A percentile compares a stretch with the other conserved stretches of the same genome.
Evolutionary conservation across 2,329 filamentous ascomycete species (phyloP).

Genomic region (Fusarium oxysporum): DNA sequence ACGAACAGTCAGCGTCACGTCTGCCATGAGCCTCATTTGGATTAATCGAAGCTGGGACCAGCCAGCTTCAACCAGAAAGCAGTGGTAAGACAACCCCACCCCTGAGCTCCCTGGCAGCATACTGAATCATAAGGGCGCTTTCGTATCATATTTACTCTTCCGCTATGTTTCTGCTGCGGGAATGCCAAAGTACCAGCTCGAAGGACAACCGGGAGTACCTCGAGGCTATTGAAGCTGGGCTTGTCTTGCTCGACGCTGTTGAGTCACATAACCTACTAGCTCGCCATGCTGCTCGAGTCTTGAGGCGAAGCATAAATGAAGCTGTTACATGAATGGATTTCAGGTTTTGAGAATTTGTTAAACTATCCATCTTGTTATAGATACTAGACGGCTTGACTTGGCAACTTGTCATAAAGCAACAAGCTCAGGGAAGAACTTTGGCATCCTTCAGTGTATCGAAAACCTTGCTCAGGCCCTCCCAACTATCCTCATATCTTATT

Average conservation of each 20-base stretch:
- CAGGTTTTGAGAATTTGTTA: fast-evolving
- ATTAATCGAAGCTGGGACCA: neutral
- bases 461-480: neutral
- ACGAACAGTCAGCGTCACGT: neutral
- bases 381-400: fast-evolving
- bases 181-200: neutral
- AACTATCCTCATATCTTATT: neutral
- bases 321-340: fast-evolving
- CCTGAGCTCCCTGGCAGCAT: fast-evolving
- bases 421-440: neutral
- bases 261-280: neutral
- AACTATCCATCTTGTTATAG: neutral
- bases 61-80: neutral
- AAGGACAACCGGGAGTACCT: neutral
- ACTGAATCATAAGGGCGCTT: neutral
- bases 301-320: neutral
- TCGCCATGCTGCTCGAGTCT: neutral
- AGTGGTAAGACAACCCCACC: neutral
- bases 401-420: neutral
- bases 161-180: neutral
- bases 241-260: neutral
- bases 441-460: neutral
- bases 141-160: neutral
- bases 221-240: neutral
- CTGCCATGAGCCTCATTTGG: neutral